Evolutionary conservation across 306 rosid species (phyloP), one percentile per base, ranked within the genome.

Genomic region (Rubus idaeus): DNA sequence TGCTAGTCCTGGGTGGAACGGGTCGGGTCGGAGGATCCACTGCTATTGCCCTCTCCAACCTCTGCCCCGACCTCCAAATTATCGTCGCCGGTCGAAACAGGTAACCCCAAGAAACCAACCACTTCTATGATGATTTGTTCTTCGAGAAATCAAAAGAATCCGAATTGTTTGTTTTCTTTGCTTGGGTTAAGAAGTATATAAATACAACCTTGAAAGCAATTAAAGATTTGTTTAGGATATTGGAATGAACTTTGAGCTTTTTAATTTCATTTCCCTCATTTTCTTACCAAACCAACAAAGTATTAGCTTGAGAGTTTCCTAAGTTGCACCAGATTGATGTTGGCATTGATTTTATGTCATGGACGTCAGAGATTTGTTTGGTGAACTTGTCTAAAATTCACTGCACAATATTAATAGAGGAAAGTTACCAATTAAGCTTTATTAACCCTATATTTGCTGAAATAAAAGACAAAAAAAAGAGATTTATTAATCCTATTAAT

Each of bases 11-110:
- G 46, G 98, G 98, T 30, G 97, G 96, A 72, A 94, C 98, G 21
- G 98, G 98, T 49, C 95, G 95, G 52, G 90, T 91, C 82, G 98
- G 98, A 77, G 97, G 93, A 5, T 92, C 98, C 83, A 91, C 96
- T 21, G 97, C 97, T 83, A 64, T 69, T 74, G 91, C 93, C 4
- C 96, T 92, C 86, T 91, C 96, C 64, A 84, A 80, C 23, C 79
- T 90, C 81, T 90, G 93, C 49, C 96, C 96, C 39, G 88, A 86
- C 60, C 92, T 94, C 65, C 81, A 76, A 42, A 65, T 94, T 62
- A 69, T 86, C 74, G 81, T 94, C 46, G 98, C 87, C 50, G 96
- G 98, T 49, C 87, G 98, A 41, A 92, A 90, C 86, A 90, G 97
- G 97, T 89, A 20, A 70, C 53, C 46, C 35, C 35, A 30, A 30